Evolutionary conservation across 306 rosid genomes (phyloP).

Genomic region (Prinsepia uniflora): DNA sequence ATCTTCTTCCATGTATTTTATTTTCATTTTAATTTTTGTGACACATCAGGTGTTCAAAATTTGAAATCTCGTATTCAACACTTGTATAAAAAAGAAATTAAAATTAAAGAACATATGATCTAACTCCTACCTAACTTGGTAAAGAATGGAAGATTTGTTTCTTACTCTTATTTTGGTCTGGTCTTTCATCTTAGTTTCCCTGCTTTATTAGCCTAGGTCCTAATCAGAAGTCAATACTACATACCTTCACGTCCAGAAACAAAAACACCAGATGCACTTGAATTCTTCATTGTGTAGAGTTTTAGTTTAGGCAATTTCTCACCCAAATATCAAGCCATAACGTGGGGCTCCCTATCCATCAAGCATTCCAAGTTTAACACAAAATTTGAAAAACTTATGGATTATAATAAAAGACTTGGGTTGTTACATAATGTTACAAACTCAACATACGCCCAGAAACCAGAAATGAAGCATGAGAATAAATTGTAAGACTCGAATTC

Average conservation of each 20-base stretch:
- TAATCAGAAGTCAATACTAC: no score
- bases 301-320: background rate
- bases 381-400: background rate
- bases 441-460: background rate
- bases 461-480: background rate
- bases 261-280: no score
- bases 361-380: background rate
- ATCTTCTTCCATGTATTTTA: background rate
- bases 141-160: background rate
- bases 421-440: constrained; percentile 12
- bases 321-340: background rate
- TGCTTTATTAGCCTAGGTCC: no score
- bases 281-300: no score
- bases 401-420: background rate
- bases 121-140: background rate
- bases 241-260: no score
- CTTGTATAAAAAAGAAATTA: no score
- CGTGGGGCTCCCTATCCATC: background rate
- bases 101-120: background rate
- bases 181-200: background rate
- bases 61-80: no score
- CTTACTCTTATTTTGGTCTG: background rate
- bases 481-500: constrained; percentile 7
- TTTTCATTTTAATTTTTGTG: background rate
- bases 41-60: no score